Percentiles rank a stretch among this genome's conserved stretches.
Conservation (phyloP, 306 rosid genomes). For the Vigna radiata region DNA sequence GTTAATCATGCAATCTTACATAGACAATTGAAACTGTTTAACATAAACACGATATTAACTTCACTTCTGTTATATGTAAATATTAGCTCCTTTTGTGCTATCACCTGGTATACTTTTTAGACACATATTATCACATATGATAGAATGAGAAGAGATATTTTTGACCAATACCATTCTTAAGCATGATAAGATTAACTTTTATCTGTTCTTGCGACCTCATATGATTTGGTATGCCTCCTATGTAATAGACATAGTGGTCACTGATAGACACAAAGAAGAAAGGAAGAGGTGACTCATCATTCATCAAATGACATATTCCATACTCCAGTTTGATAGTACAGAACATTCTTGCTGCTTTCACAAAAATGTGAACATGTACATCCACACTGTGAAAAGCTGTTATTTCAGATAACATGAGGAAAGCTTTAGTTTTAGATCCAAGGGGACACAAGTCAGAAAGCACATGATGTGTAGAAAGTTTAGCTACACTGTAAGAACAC, state of each 20-base stretch:
- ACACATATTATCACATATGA: neutral
- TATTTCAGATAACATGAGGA: neutral
- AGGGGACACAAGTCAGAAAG: conserved; percentile 52
- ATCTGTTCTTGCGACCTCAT: neutral
- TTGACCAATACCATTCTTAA: neutral
- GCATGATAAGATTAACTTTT: conserved; percentile 3
- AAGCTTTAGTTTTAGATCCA: conserved; percentile 29
- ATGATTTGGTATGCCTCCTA: neutral
- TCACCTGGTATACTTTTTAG: neutral
- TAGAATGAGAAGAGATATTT: neutral
- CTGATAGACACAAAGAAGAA: conserved; percentile 9
- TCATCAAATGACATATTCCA: conserved; percentile 9
- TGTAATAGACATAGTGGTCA: neutral
- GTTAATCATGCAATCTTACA: neutral
- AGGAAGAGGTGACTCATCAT: conserved; percentile 10
- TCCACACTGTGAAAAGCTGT: conserved; percentile 29
- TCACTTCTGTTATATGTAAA: neutral
- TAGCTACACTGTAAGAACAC: conserved; percentile 32
- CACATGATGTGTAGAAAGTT: conserved; percentile 37
- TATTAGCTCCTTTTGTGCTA: neutral
- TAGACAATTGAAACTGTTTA: neutral
- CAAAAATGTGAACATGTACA: conserved; percentile 33
- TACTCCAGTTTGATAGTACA: conserved; percentile 27
- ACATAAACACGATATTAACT: neutral
- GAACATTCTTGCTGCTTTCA: conserved; percentile 46